Percentiles rank a stretch among this genome's conserved stretches.
phyloP scores from a whole-genome alignment of 176 grass and related monocot species.

The Cymbopogon citratus region DNA sequence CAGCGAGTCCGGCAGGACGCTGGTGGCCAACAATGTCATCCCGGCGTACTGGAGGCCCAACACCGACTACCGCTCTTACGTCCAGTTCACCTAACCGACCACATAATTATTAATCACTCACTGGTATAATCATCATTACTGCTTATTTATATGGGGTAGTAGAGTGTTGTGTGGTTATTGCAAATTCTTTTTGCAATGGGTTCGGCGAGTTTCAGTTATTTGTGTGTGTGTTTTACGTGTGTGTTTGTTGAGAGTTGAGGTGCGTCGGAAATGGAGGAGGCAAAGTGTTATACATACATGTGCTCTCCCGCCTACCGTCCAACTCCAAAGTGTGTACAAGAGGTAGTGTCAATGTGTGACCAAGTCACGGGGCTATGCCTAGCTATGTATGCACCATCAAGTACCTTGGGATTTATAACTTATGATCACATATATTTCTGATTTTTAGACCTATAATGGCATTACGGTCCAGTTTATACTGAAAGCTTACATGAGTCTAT shows the following conservation, averaged over 20 bases:
- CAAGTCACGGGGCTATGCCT: neutral
- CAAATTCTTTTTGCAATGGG: neutral
- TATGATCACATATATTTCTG: neutral
- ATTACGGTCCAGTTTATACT: no score
- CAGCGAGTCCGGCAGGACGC: constrained; percentile 18
- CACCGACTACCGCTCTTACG: constrained; percentile 39
- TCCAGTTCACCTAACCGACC: constrained; percentile 43
- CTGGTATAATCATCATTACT: neutral
- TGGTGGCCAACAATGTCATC: constrained; percentile 50
- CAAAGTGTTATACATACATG: constrained; percentile 21
- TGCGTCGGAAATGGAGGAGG: constrained; percentile 20
- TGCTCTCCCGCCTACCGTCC: constrained; percentile 31
- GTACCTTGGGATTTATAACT: neutral
- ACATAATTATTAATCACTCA: neutral
- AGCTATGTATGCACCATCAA: neutral
- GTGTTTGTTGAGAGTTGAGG: neutral
- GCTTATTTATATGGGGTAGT: neutral
- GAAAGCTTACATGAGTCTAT: no score
- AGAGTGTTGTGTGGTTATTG: neutral
- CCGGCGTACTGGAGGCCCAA: constrained; percentile 46
- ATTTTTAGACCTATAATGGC: neutral
- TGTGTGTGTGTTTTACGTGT: no score
- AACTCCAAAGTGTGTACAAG: neutral
- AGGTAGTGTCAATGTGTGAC: neutral
- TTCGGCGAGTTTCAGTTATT: neutral